Base-by-base conservation (phyloP, 768 basidiomycete genomes). In the Pisolithus sp. region DNA sequence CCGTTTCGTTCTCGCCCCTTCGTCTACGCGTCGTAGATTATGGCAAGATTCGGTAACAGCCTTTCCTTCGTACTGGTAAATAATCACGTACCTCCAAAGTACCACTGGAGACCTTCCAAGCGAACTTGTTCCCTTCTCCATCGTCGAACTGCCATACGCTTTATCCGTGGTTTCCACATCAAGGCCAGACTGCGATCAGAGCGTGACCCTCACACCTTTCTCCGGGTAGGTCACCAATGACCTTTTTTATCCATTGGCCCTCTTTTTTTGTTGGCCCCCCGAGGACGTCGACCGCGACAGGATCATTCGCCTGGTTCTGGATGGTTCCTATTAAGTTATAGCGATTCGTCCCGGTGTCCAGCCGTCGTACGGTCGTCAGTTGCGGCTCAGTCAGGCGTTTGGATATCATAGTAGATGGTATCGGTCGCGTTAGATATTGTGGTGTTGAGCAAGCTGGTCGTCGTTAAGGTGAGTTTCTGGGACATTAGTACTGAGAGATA, bases 331-430 rank as follows among this genome's bases (percentile, higher is more conserved):
- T 60, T 51, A 62, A 49, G 28, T 66, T 59, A 51, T 68, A 72
- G 55, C 49, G 55, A 28, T 59, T 55, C 23, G 60, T 66, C 39
- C 60, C 61, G 5, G 59, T 45, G 56, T 73, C 65, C 21, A 71
- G 62, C 46, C 67, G 60, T 39, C 58, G 58, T 39, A 74, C 56
- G 48, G 61, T 68, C 55, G 74, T 75, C 56, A 57, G 37, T 41
- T 62, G 54, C 7, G 62, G 57, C 46, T 68, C 68, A 72, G 71
- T 64, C 60, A 17, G 69, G 71, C 30, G 72, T 75, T 36, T 66
- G 61, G 50, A 74, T 57, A 50, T 74, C 74, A 52, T 69, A 75
- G 64, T 70, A 72, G 49, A 71, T 60, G 53, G 59, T 59, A 55
- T 75, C 73, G 51, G 59, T 64, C 31, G 53, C 60, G 50, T 69